Percentiles rank a stretch among this genome's conserved stretches.
These are phyloP conservation scores for Selenicereus undatus DNA, from an alignment of 148 eudicot species.

Conservation along the genomic window DNA sequence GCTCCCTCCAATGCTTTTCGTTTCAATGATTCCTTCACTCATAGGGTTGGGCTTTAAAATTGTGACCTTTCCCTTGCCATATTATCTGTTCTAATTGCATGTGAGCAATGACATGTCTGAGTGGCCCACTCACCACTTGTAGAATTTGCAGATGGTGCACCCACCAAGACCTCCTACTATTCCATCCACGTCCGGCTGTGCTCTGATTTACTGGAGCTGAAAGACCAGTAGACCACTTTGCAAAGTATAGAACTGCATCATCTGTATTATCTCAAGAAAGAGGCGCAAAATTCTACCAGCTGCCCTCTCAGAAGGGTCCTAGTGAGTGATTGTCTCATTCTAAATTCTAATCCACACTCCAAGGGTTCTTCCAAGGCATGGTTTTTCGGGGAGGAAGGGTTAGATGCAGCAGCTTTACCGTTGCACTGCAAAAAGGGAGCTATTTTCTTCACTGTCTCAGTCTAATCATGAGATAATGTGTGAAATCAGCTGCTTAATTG, in stretches of 20 bases:
- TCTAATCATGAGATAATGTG: not conserved
- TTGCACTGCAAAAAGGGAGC: not conserved
- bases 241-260: not conserved
- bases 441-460: too few relatives aligned
- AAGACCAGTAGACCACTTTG: not conserved
- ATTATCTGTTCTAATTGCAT: not conserved
- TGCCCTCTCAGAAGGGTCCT: not conserved
- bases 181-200: not conserved
- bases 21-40: not conserved
- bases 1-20: not conserved
- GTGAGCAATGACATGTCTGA: not conserved
- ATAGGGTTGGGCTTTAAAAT: not conserved
- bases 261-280: not conserved
- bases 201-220: not conserved
- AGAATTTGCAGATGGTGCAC: not conserved
- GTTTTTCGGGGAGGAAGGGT: not conserved
- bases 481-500: not conserved
- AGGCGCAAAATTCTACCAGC: not conserved
- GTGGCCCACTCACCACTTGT: constrained; percentile 10
- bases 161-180: not conserved
- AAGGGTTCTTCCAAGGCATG: not conserved
- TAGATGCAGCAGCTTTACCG: not conserved
- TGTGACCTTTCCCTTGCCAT: not conserved
- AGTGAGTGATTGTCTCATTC: not conserved
- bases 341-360: not conserved